A percentile compares a stretch with the other conserved stretches of the same genome.
These are phyloP conservation scores for Epichloe festucae DNA, from an alignment of 2,329 filamentous ascomycete species.

Conservation along the genomic window DNA sequence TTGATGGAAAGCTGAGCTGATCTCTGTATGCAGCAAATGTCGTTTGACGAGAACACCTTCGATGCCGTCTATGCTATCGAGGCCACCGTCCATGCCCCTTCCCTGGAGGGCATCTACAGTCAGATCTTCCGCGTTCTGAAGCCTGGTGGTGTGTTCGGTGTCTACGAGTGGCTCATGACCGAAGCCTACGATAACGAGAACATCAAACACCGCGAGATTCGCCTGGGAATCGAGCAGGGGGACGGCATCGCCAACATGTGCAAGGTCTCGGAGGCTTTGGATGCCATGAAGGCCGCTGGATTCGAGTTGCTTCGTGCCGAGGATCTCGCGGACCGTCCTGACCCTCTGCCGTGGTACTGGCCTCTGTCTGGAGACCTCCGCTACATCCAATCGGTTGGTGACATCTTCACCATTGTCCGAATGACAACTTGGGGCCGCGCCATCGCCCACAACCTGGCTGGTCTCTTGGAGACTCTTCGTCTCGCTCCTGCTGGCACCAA, in stretches of 20 bases:
- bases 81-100: constrained; percentile 88
- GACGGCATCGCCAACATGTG: constrained; percentile 98
- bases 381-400: constrained; percentile 67
- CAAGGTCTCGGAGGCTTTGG: constrained; percentile 64
- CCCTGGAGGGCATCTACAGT: constrained; percentile 80
- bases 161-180: constrained; percentile 99
- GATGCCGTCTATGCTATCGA: constrained; percentile 96
- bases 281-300: constrained; percentile 75
- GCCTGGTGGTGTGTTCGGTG: constrained; percentile 88
- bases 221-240: constrained; percentile 82
- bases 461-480: constrained; percentile 58
- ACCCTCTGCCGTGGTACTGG: constrained; percentile 85
- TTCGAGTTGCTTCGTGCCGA: constrained; percentile 76
- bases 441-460: constrained; percentile 63
- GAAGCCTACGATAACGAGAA: constrained; percentile 87
- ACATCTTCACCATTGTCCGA: constrained; percentile 70
- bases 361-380: constrained; percentile 74
- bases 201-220: constrained; percentile 74
- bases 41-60: constrained; percentile 81
- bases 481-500: constrained; percentile 73
- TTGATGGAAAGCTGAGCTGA: not conserved
- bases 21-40: constrained; percentile 50
- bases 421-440: constrained; percentile 80
- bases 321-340: constrained; percentile 68
- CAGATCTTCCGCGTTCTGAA: constrained; percentile 93